Conservation (phyloP, 1,284 basidiomycete genomes). For the Heimioporus punctisporus region DNA sequence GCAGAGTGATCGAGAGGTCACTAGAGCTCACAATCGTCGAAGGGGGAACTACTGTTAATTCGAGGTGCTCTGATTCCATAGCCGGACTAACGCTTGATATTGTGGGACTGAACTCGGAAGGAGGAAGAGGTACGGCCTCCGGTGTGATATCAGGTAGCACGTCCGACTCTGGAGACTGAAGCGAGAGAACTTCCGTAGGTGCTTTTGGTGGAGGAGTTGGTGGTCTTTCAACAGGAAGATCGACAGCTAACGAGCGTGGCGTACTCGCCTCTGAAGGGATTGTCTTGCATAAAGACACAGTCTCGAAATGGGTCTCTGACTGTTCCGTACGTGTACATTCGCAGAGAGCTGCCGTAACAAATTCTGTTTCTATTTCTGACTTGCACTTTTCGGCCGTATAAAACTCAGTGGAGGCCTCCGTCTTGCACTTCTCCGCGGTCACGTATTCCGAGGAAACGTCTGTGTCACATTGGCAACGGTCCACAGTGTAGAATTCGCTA, state of each 20-base stretch:
- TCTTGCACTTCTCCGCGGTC: constrained; percentile 53
- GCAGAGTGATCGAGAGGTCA: constrained; percentile 26
- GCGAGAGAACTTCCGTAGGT: constrained; percentile 29
- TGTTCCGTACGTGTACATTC: constrained; percentile 38
- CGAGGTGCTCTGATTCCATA: constrained; percentile 23
- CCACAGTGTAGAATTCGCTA: constrained; percentile 53
- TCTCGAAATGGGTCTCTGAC: constrained; percentile 54
- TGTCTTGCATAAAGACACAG: constrained; percentile 46
- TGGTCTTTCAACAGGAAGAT: constrained; percentile 22
- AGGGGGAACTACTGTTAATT: constrained; percentile 9
- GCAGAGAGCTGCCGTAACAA: constrained; percentile 52
- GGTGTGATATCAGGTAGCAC: constrained; percentile 30
- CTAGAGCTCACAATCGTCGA: constrained; percentile 21
- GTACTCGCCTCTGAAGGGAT: constrained; percentile 44
- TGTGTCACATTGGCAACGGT: constrained; percentile 34
- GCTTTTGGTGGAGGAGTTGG: constrained; percentile 32
- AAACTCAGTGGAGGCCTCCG: constrained; percentile 40
- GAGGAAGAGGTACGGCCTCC: constrained; percentile 41
- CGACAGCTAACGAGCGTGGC: constrained; percentile 35
- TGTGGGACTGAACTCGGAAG: constrained; percentile 38
- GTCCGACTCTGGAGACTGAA: constrained; percentile 32
- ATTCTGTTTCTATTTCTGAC: constrained; percentile 49
- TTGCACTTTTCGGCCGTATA: constrained; percentile 48
- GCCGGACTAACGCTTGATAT: constrained; percentile 24
- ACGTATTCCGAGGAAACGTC: constrained; percentile 44